A percentile compares a stretch with the other conserved stretches of the same genome.
Conservation (phyloP, 2,329 filamentous ascomycete genomes). For the Pestalotiopsis sp. region DNA sequence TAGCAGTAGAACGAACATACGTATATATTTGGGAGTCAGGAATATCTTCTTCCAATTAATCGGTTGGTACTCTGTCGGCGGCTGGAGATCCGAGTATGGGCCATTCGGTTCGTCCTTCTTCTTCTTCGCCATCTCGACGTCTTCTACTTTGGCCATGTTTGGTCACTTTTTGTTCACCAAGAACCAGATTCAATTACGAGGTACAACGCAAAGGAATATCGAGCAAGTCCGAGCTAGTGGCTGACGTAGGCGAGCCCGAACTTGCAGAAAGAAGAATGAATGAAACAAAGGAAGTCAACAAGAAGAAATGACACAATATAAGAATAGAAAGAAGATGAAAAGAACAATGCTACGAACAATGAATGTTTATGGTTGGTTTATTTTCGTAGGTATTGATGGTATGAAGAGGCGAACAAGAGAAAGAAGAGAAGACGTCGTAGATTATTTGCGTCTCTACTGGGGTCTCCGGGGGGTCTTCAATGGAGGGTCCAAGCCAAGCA, state of each 20-base stretch:
- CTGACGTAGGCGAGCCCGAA: neutral
- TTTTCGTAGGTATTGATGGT: neutral
- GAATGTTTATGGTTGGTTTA: neutral
- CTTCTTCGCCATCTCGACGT: constrained; percentile 11
- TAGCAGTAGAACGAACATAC: constrained; percentile 13
- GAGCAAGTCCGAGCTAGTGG: neutral
- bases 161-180: neutral
- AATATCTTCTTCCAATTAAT: constrained; percentile 38
- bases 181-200: neutral
- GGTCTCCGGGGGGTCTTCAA: neutral
- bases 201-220: neutral
- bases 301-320: neutral
- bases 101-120: neutral
- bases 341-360: constrained; percentile 7
- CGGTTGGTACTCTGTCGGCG: constrained; percentile 34
- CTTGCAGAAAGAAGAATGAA: too few relatives aligned
- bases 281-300: neutral
- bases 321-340: neutral
- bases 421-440: neutral
- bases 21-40: constrained; percentile 36
- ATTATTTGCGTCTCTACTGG: neutral
- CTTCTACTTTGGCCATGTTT: constrained; percentile 6
- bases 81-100: constrained; percentile 14
- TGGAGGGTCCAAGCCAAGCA: neutral
- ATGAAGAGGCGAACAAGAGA: neutral